A percentile compares a stretch with the other conserved stretches of the same genome.
Conservation (phyloP, 768 basidiomycete genomes). For the Tricholoma saponaceum region DNA sequence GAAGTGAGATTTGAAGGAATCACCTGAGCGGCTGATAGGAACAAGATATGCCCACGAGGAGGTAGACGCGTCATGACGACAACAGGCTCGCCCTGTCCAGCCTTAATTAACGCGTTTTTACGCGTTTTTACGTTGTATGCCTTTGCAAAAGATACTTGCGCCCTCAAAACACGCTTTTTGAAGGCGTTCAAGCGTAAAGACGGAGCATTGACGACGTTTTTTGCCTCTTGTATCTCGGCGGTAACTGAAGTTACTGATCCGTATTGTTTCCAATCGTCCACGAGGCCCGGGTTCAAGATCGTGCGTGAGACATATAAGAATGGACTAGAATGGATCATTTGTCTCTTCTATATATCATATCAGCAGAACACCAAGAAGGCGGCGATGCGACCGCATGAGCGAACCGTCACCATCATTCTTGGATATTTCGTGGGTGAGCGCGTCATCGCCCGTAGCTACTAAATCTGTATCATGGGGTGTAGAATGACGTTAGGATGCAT, state of each 20-base stretch:
- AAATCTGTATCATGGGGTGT: background rate
- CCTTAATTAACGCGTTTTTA: constrained; percentile 38
- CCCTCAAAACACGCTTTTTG: constrained; percentile 7
- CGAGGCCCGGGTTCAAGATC: constrained; percentile 16
- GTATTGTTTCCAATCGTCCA: constrained; percentile 21
- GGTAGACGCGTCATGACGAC: constrained; percentile 1
- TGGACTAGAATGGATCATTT: constrained; percentile 3
- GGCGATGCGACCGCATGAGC: background rate
- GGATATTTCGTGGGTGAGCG: background rate
- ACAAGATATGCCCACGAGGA: constrained; percentile 13
- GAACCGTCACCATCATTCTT: background rate
- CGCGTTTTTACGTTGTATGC: constrained; percentile 38
- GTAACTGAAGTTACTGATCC: constrained; percentile 30
- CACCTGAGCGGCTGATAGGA: constrained; percentile 13
- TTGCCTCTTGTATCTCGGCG: constrained; percentile 11
- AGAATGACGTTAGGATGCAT: background rate
- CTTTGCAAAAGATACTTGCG: constrained; percentile 1
- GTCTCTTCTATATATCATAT: background rate
- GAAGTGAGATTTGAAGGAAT: constrained; percentile 12
- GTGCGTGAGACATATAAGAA: too few species aligned
- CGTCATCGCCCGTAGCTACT: background rate
- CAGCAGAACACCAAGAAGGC: background rate
- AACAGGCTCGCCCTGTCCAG: constrained; percentile 14
- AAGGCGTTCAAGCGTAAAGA: background rate
- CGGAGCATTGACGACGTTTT: constrained; percentile 1